Evolutionary conservation across 495 filamentous ascomycete genomes (phyloP).

Genomic region (Umbilicaria muhlenbergii): DNA sequence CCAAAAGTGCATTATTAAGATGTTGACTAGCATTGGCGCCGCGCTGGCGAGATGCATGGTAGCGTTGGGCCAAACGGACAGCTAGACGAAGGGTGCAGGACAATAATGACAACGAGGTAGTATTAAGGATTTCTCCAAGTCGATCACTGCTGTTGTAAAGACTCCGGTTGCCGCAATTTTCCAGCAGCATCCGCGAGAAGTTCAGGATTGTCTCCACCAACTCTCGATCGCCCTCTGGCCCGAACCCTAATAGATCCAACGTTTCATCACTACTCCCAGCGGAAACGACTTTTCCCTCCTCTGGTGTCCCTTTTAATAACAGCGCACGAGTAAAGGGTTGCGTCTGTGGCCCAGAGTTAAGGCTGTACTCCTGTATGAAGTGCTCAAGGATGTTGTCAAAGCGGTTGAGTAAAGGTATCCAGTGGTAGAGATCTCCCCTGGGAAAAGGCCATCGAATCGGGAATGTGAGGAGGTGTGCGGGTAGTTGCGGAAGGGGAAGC

Average conservation of each 20-base stretch:
- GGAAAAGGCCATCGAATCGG: constrained; percentile 87
- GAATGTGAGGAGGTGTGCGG: constrained; percentile 60
- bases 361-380: constrained; percentile 65
- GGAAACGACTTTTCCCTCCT: constrained; percentile 20
- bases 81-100: constrained; percentile 58
- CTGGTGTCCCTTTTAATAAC: constrained; percentile 37
- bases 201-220: constrained; percentile 64
- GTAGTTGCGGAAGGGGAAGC: constrained; percentile 60
- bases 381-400: constrained; percentile 80
- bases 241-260: constrained; percentile 42
- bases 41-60: constrained; percentile 72
- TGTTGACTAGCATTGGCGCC: constrained; percentile 36
- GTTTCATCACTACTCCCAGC: constrained; percentile 26
- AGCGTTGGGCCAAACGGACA: constrained; percentile 76
- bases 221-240: constrained; percentile 57
- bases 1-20: constrained; percentile 56
- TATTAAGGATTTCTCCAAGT: constrained; percentile 74
- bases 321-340: constrained; percentile 52
- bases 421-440: constrained; percentile 95
- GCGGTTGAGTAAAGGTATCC: constrained; percentile 87
- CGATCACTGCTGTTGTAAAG: constrained; percentile 86
- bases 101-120: constrained; percentile 63
- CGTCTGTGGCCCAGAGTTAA: constrained; percentile 67
- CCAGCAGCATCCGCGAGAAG: constrained; percentile 74
- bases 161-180: constrained; percentile 94